A percentile compares a stretch with the other conserved stretches of the same genome.
phyloP scores from a whole-genome alignment of 306 rosid species.

The Parietaria judaica region DNA sequence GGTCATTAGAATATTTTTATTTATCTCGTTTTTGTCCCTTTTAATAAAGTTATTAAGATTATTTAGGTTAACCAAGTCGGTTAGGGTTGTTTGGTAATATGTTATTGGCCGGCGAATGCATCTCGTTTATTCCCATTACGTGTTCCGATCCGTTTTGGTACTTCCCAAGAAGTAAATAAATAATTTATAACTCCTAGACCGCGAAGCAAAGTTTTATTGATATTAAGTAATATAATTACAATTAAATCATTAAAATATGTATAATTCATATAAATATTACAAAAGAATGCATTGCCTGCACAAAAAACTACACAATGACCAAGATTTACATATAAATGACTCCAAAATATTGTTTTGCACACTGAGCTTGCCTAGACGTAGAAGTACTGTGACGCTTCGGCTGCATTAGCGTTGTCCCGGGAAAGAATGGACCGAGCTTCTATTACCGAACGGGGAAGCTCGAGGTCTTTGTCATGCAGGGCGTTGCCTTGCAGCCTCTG shows the following conservation, averaged over 20 bases:
- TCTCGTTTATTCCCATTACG: too few species aligned
- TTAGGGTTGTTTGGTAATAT: too few species aligned
- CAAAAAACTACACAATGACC: constrained; percentile 1
- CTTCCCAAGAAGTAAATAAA: too few species aligned
- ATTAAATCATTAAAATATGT: background rate
- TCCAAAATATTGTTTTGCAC: background rate
- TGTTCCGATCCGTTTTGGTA: too few species aligned
- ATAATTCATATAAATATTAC: background rate
- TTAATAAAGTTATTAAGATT: too few species aligned
- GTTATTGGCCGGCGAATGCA: too few species aligned
- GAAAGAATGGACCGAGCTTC: constrained; percentile 95
- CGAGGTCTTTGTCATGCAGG: constrained; percentile 80
- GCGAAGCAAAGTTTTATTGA: background rate
- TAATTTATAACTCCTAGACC: background rate
- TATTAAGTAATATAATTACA: background rate
- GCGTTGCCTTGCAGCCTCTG: constrained; percentile 83
- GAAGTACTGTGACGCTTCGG: constrained; percentile 52
- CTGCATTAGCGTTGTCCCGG: constrained; percentile 61
- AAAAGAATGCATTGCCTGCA: background rate
- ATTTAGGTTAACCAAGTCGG: too few species aligned
- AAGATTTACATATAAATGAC: background rate
- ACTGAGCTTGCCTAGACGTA: constrained; percentile 30
- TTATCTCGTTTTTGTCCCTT: too few species aligned
- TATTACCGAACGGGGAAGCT: constrained; percentile 83
- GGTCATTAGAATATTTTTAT: too few species aligned